phyloP scores from a whole-genome alignment of 768 basidiomycete genomes.

The Amanita rimosa region DNA sequence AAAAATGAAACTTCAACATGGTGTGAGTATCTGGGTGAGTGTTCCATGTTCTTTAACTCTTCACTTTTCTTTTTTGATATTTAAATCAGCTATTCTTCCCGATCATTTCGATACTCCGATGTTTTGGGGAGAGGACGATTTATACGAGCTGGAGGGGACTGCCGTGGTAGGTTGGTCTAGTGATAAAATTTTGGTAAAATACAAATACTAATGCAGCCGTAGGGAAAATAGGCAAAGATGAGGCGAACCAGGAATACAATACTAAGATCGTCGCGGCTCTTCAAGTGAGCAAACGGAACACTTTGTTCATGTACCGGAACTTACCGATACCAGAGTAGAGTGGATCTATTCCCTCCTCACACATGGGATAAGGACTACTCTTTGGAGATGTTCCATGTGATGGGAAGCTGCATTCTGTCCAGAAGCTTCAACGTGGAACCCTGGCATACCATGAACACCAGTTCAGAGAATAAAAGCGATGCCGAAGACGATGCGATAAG shows the following conservation, averaged over 20 bases:
- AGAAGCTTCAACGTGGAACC: constrained; percentile 81
- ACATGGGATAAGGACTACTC: constrained; percentile 42
- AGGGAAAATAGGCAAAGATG: constrained; percentile 83
- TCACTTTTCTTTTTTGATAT: neutral
- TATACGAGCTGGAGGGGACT: constrained; percentile 70
- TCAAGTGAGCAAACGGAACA: constrained; percentile 26
- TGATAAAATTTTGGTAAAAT: constrained; percentile 1
- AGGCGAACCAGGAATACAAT: constrained; percentile 66
- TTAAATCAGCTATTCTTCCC: constrained; percentile 50
- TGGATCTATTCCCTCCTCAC: constrained; percentile 57
- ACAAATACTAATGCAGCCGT: constrained; percentile 4
- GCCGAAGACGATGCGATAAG: constrained; percentile 8
- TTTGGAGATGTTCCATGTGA: constrained; percentile 69
- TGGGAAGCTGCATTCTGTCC: constrained; percentile 87
- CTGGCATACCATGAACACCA: constrained; percentile 24
- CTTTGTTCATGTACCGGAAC: neutral
- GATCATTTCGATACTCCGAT: constrained; percentile 77
- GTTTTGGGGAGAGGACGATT: constrained; percentile 78
- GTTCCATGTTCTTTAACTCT: constrained; percentile 1
- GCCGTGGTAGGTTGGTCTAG: constrained; percentile 66
- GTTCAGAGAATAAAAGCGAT: constrained; percentile 11
- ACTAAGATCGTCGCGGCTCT: constrained; percentile 62
- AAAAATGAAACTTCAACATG: constrained; percentile 52
- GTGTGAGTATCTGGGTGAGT: constrained; percentile 60
- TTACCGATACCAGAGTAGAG: constrained; percentile 37